Percentiles rank a stretch among this genome's conserved stretches.
Conservation (phyloP, 129 eudicot species). For the Flaveria trinervia region DNA sequence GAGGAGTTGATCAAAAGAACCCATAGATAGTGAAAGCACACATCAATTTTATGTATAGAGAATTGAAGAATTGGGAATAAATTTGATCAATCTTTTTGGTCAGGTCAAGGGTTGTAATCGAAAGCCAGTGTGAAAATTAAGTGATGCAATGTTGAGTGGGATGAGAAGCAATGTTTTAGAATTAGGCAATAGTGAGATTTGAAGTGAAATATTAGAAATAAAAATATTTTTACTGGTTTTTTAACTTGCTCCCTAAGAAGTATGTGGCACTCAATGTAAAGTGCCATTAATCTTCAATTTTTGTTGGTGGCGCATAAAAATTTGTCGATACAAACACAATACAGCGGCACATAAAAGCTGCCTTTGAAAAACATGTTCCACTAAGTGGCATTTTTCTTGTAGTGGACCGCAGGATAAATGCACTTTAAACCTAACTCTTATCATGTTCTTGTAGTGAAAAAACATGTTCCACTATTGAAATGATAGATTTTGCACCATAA, state of each 20-base stretch:
- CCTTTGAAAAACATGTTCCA: not conserved
- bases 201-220: not conserved
- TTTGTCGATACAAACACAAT: not conserved
- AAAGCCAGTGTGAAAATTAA: not conserved
- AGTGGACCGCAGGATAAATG: not conserved
- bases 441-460: not conserved
- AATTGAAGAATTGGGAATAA: not conserved
- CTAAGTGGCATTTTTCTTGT: not conserved
- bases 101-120: not conserved
- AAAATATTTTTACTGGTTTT: not conserved
- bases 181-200: not conserved
- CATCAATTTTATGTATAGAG: too few relatives aligned
- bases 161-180: not conserved
- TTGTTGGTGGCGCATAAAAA: not conserved
- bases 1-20: not conserved
- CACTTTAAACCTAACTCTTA: conserved; percentile 5
- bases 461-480: not conserved
- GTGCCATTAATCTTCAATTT: not conserved
- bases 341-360: not conserved
- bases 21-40: too few relatives aligned
- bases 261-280: not conserved
- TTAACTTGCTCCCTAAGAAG: not conserved
- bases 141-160: not conserved
- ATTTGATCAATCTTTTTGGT: not conserved
- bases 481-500: not conserved